A percentile compares a stretch with the other conserved stretches of the same genome.
Conservation (phyloP, 2,329 filamentous ascomycete genomes). For the Neoscytalidium dimidiatum region DNA sequence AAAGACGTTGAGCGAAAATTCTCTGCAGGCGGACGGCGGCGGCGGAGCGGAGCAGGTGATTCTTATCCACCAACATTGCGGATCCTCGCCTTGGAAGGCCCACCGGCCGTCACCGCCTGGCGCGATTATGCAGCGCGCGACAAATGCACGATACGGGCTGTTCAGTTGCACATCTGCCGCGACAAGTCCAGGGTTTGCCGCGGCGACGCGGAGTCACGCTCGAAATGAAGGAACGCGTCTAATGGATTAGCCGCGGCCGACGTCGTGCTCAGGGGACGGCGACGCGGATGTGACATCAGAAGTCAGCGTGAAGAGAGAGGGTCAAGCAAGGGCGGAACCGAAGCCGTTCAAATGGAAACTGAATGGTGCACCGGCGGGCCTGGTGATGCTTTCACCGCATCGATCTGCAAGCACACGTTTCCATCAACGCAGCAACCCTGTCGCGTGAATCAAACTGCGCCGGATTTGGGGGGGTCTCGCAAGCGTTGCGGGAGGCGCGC, state of each 20-base stretch:
- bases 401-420: slow-evolving; percentile 21
- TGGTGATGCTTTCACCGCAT: slow-evolving; percentile 20
- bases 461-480: slow-evolving; percentile 4
- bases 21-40: slow-evolving; percentile 18
- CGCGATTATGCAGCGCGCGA: slow-evolving; percentile 11
- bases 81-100: slow-evolving; percentile 15
- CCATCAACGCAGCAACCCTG: slow-evolving; percentile 14
- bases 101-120: slow-evolving; percentile 18
- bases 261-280: slow-evolving; percentile 17
- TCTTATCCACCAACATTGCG: slow-evolving; percentile 17
- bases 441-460: neutral
- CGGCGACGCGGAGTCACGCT: slow-evolving; percentile 6
- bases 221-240: slow-evolving; percentile 19
- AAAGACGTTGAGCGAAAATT: slow-evolving; percentile 18
- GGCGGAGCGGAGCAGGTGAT: slow-evolving; percentile 20
- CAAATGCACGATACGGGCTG: slow-evolving; percentile 12
- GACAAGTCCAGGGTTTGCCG: neutral
- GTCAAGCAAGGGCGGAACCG: slow-evolving; percentile 17
- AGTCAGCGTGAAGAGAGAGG: slow-evolving; percentile 16
- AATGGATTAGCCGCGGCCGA: neutral
- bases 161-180: slow-evolving; percentile 3
- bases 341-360: slow-evolving; percentile 10
- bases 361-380: neutral
- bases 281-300: slow-evolving; percentile 19
- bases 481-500: slow-evolving; percentile 5